Evolutionary conservation across 805 yeast species (phyloP).

Genomic region (Saturnispora kantuleensis): DNA sequence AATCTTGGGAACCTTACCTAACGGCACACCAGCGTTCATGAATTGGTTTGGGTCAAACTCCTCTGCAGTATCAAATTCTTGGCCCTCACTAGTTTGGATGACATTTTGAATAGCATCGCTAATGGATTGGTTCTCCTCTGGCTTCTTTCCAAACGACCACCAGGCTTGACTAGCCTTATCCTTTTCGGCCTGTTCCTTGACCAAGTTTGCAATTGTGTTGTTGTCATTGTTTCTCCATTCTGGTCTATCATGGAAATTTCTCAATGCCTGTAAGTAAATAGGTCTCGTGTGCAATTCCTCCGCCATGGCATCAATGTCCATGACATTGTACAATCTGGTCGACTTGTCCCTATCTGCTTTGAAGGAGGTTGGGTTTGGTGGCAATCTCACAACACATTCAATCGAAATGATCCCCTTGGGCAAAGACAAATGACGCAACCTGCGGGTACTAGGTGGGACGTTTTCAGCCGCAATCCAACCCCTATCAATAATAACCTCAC

Average conservation of each 20-base stretch:
- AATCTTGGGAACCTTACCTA: conserved; percentile 74
- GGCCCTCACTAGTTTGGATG: conserved; percentile 3
- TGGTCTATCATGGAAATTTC: conserved; percentile 57
- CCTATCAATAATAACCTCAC: conserved; percentile 72
- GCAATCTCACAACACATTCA: conserved; percentile 62
- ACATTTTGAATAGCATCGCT: conserved; percentile 2
- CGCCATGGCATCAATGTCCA: conserved; percentile 80
- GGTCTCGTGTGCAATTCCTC: conserved; percentile 56
- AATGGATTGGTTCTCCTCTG: not conserved
- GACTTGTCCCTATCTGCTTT: conserved; percentile 65
- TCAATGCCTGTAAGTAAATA: conserved; percentile 64
- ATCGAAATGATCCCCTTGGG: conserved; percentile 67
- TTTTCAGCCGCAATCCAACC: conserved; percentile 83
- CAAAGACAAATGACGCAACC: conserved; percentile 56
- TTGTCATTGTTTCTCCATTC: conserved; percentile 27
- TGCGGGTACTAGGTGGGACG: conserved; percentile 43
- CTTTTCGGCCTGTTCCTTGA: conserved; percentile 2
- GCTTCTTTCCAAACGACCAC: conserved; percentile 12
- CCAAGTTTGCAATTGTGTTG: not conserved
- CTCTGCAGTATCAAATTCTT: conserved; percentile 20
- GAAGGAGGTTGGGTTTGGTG: conserved; percentile 49
- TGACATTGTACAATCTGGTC: conserved; percentile 61
- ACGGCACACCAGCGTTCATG: conserved; percentile 76
- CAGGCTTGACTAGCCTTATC: not conserved
- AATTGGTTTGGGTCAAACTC: conserved; percentile 51